phyloP scores from a whole-genome alignment of 192 early-diverging fungal species.

The Coemansia sp. region DNA sequence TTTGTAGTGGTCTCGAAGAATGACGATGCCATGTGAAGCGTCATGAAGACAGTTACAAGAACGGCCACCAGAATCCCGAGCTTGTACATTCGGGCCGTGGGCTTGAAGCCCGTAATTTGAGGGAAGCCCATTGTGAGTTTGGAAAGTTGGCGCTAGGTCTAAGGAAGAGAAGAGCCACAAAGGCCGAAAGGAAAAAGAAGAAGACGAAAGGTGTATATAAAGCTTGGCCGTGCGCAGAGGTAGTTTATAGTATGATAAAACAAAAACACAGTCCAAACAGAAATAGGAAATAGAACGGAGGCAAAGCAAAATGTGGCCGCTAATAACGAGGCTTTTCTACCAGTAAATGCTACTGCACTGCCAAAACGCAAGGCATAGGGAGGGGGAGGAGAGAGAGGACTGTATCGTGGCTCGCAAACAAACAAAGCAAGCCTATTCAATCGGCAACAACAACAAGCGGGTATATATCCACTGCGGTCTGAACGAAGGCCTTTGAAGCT shows the following conservation, averaged over 20 bases:
- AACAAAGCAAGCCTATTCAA: background rate
- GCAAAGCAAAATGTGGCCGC: background rate
- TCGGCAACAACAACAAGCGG: background rate
- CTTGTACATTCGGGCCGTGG: constrained; percentile 48
- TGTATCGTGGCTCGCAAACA: background rate
- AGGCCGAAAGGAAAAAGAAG: background rate
- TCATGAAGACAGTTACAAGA: constrained; percentile 19
- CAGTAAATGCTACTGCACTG: constrained; percentile 4
- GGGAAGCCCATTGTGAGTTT: constrained; percentile 26
- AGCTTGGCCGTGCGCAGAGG: background rate
- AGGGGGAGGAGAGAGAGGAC: background rate
- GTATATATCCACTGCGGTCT: background rate
- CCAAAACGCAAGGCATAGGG: background rate
- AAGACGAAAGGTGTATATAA: background rate
- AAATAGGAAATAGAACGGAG: background rate
- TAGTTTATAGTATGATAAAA: background rate
- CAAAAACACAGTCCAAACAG: background rate
- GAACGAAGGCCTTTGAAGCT: background rate
- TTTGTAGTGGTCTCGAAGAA: constrained; percentile 6
- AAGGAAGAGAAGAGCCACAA: background rate
- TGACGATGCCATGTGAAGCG: constrained; percentile 33
- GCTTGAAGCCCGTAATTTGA: constrained; percentile 34
- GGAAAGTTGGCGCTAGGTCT: background rate
- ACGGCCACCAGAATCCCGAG: constrained; percentile 28
- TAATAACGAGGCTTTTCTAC: background rate